Evolutionary conservation across 306 rosid genomes (phyloP), one percentile per base, ranked within the genome.

Genomic region (Sicyos edulis): DNA sequence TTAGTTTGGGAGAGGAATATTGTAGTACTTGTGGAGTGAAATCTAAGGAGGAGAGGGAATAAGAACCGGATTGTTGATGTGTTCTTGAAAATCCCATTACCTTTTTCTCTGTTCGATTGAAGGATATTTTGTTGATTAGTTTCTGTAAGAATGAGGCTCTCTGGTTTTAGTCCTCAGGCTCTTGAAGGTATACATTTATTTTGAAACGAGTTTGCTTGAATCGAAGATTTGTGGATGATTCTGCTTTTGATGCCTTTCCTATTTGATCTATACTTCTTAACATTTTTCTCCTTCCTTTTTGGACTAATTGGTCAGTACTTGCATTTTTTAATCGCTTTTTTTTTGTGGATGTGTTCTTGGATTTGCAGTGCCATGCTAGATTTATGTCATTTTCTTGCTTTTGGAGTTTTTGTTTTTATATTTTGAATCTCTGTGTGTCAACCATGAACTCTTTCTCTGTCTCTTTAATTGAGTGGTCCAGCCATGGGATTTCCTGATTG

Each of bases 161-260:
- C 98, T 84, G 91, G 89, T 81, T 84, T 85, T 81, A 88, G 90
- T 83, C 93, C 96, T 90, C 92, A 91, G 74, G 77, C 91, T 34
- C 98, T 72, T 58, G 98, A 92, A 85, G 98, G 98, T 90, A 81
- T 53, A 78, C 7, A 61, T 32, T 32, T 13, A 21, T 22, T 73
- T 32, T 49, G 55, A 66, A 42, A 45, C 72, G 21, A 12, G 7
- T 66, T 66, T 44, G 11, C 37, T 7, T 44, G 17, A 66, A 66
- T 67, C 20, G 0, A 37, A 37, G 70, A 42, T 42, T 13, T 42
- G 8, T 10, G 10, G 71, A 67, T 67, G 57, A 45, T 68, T 68
- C 57, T 67, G 34, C 20, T 67, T 58, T 66, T 45, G 54, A 10
- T 37, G 1, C 45, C 54, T 66, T 47, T 50, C 73, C 73, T 8